A percentile compares a stretch with the other conserved stretches of the same genome.
Evolutionary conservation across 305 asterid genomes (phyloP).

Genomic region (Fraxinus albicans): DNA sequence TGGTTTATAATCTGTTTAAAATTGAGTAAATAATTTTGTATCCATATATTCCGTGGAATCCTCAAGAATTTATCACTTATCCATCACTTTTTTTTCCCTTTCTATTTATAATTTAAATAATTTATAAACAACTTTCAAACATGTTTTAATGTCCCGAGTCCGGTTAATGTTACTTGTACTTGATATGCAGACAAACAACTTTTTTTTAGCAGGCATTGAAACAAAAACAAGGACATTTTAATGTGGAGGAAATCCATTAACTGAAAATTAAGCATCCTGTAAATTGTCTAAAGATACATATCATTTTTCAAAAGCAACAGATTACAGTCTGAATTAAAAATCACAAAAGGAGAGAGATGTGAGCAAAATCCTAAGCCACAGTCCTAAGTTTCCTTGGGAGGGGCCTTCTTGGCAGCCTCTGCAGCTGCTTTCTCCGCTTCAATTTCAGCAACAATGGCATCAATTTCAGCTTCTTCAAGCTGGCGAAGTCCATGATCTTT

Average conservation of each 20-base stretch:
- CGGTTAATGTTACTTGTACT: too few species aligned
- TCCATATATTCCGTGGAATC: too few species aligned
- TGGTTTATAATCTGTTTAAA: too few species aligned
- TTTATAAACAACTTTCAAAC: too few species aligned
- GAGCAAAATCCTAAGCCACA: not conserved
- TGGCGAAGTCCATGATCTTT: constrained; percentile 71
- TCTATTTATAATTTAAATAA: too few species aligned
- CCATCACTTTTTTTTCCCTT: too few species aligned
- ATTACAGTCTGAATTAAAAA: constrained; percentile 24
- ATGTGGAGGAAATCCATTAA: not conserved
- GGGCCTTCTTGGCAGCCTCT: constrained; percentile 94
- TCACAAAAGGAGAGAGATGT: constrained; percentile 2
- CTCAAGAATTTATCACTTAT: too few species aligned
- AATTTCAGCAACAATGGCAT: constrained; percentile 80
- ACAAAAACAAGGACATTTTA: not conserved
- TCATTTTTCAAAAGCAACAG: constrained; percentile 17
- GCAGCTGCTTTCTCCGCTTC: constrained; percentile 99
- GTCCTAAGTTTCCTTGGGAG: constrained; percentile 47
- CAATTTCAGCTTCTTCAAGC: constrained; percentile 95
- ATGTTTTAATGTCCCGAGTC: too few species aligned
- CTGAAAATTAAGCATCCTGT: not conserved
- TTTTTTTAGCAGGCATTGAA: not conserved
- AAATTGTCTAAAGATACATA: not conserved
- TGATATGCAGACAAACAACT: too few species aligned
- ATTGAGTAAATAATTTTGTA: too few species aligned